phyloP scores from a whole-genome alignment of 352 stramenopile species.

The Phytophthora ohioensis region DNA sequence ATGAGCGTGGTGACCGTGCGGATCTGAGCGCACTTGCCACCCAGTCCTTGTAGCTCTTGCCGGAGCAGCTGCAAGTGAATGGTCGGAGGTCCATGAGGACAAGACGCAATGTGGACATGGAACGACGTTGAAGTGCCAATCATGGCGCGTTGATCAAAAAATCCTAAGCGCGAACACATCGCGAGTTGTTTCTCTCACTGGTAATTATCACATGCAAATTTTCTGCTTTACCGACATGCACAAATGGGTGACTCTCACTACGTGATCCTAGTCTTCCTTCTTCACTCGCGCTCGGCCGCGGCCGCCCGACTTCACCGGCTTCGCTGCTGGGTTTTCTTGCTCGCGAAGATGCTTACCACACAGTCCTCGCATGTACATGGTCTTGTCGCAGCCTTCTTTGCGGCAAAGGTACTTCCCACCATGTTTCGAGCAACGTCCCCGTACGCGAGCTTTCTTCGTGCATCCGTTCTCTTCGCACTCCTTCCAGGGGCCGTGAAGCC shows the following conservation, averaged over 20 bases:
- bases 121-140: constrained; percentile 24
- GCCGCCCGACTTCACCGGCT: not conserved
- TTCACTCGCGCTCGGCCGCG: not conserved
- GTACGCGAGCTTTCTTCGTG: constrained; percentile 3
- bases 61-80: not conserved
- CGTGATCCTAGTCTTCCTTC: not conserved
- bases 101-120: constrained; percentile 12
- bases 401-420: constrained; percentile 11
- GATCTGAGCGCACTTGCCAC: not conserved
- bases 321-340: not conserved
- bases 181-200: constrained; percentile 10
- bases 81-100: not conserved
- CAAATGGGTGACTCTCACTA: not conserved
- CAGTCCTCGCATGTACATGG: constrained; percentile 1
- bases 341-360: constrained; percentile 2
- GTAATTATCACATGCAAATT: constrained; percentile 20
- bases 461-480: constrained; percentile 9
- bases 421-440: constrained; percentile 7
- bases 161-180: constrained; percentile 32
- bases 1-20: not conserved
- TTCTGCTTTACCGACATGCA: constrained; percentile 7
- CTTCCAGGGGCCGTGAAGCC: not conserved
- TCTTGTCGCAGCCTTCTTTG: constrained; percentile 10
- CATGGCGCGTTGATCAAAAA: constrained; percentile 16
- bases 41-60: not conserved